Conservation (phyloP, 129 eudicot species). For the Heracleum sosnowskyi region DNA sequence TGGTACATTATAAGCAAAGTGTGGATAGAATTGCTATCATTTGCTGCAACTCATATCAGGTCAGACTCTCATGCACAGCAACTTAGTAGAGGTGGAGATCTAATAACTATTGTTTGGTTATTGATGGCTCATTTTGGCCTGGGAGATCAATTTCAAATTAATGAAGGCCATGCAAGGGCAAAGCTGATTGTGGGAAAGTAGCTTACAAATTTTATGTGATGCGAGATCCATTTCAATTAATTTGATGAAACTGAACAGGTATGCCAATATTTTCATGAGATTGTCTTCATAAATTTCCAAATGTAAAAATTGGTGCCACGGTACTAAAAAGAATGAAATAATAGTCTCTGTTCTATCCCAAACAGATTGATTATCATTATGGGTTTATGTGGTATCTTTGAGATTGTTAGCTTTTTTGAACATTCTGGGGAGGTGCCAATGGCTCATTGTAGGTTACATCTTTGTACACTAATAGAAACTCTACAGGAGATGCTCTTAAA, state of each 20-base stretch:
- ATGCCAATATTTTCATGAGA: neutral
- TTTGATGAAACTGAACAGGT: neutral
- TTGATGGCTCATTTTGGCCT: conserved; percentile 59
- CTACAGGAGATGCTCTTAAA: neutral
- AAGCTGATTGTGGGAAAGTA: conserved; percentile 50
- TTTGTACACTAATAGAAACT: neutral
- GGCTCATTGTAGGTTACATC: neutral
- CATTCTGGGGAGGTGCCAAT: neutral
- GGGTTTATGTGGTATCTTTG: neutral
- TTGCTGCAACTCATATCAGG: conserved; percentile 39
- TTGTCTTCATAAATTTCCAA: neutral
- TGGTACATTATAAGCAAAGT: conserved; percentile 52
- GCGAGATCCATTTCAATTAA: neutral
- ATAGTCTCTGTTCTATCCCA: neutral
- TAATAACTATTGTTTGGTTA: conserved; percentile 56
- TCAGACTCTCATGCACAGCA: conserved; percentile 47
- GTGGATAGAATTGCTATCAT: conserved; percentile 52
- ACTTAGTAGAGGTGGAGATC: conserved; percentile 58
- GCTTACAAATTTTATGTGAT: neutral
- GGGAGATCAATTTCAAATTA: conserved; percentile 49
- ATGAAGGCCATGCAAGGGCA: conserved; percentile 51
- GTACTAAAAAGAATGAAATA: neutral
- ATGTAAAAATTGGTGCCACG: neutral
- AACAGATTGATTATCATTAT: neutral
- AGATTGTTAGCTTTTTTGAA: neutral